A percentile compares a stretch with the other conserved stretches of the same genome.
These are phyloP conservation scores for Lineolata rhizophorae DNA, from an alignment of 495 filamentous ascomycete species.

Conservation along the genomic window DNA sequence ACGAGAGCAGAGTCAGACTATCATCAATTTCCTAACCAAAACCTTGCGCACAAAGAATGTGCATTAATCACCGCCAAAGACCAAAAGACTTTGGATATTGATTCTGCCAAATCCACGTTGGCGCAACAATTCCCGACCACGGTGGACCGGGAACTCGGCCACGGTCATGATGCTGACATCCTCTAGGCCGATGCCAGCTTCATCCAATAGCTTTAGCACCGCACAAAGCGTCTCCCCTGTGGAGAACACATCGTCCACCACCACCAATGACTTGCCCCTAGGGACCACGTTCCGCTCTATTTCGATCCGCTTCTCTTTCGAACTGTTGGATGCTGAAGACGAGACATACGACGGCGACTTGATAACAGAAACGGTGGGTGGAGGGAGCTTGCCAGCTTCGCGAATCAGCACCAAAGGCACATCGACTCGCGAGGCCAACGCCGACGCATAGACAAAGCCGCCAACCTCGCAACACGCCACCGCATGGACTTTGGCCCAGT, in stretches of 20 bases:
- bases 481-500: constrained; percentile 25
- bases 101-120: constrained; percentile 31
- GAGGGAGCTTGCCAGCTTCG: constrained; percentile 35
- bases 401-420: constrained; percentile 32
- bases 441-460: constrained; percentile 34
- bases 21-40: too few species aligned
- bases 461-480: constrained; percentile 34
- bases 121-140: constrained; percentile 30
- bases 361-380: constrained; percentile 28
- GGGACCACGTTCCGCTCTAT: constrained; percentile 26
- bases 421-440: constrained; percentile 24
- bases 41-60: too few species aligned
- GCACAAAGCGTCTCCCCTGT: constrained; percentile 37
- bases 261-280: constrained; percentile 25
- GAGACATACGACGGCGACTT: constrained; percentile 36
- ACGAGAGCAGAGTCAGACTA: too few species aligned
- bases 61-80: constrained; percentile 29
- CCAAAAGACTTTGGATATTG: constrained; percentile 34
- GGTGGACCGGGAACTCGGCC: constrained; percentile 39
- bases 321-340: constrained; percentile 17
- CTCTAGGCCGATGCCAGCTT: constrained; percentile 23
- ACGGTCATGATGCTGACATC: constrained; percentile 31
- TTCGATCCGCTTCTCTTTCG: constrained; percentile 25
- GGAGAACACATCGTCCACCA: constrained; percentile 44
- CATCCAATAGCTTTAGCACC: constrained; percentile 27